Evolutionary conservation across 768 basidiomycete genomes (phyloP).

Genomic region (Leccinum uliginosum): DNA sequence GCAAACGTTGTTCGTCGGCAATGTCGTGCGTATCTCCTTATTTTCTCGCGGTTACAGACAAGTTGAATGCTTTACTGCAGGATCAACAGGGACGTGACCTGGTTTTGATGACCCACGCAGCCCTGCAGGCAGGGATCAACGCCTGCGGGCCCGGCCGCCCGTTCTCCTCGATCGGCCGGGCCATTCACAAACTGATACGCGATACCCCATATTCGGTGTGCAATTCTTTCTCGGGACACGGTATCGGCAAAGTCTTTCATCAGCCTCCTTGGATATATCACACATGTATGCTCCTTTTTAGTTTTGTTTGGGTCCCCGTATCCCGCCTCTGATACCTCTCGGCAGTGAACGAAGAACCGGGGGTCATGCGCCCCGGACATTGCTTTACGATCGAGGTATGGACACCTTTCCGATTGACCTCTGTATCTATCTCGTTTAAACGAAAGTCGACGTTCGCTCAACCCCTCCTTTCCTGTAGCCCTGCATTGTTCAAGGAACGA

Average conservation of each 20-base stretch:
- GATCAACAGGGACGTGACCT: conserved; percentile 68
- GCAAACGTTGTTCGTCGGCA: conserved; percentile 73
- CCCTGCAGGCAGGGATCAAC: conserved; percentile 64
- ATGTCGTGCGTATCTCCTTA: conserved; percentile 49
- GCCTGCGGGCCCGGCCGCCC: conserved; percentile 70
- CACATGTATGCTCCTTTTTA: conserved; percentile 43
- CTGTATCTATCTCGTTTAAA: too few species aligned
- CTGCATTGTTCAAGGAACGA: conserved; percentile 67
- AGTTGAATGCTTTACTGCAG: conserved; percentile 32
- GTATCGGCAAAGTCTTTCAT: conserved; percentile 82
- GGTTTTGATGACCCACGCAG: conserved; percentile 55
- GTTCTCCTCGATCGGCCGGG: conserved; percentile 66
- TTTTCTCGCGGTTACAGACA: neutral
- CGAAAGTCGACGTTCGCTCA: too few species aligned
- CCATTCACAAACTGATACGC: conserved; percentile 54
- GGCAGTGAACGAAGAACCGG: conserved; percentile 81
- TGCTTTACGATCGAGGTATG: conserved; percentile 90
- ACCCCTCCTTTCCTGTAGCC: conserved; percentile 42
- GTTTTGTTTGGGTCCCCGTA: neutral
- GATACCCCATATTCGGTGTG: conserved; percentile 53
- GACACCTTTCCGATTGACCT: neutral
- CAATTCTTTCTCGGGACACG: conserved; percentile 76
- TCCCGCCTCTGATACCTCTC: neutral
- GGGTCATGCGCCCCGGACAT: conserved; percentile 76
- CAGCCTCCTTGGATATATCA: conserved; percentile 81